Conservation (phyloP, 441 rosid genomes). For the Populus tomentosa region DNA sequence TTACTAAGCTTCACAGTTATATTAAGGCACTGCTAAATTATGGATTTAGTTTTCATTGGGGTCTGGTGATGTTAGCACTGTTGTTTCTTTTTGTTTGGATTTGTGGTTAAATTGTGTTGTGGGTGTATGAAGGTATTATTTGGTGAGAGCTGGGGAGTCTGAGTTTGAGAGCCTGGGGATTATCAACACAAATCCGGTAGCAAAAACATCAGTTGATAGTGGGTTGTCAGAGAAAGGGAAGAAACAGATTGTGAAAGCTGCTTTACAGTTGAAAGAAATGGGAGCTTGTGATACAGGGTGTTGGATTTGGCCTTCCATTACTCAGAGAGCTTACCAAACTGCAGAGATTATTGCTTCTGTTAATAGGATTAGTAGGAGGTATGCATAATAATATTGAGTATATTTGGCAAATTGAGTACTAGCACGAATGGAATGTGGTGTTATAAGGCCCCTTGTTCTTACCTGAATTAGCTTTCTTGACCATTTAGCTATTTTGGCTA, state of each 20-base stretch:
- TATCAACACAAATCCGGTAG: slow-evolving; percentile 84
- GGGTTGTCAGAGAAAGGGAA: slow-evolving; percentile 83
- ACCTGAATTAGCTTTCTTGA: not conserved
- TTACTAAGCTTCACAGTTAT: not conserved
- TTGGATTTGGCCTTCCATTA: slow-evolving; percentile 98
- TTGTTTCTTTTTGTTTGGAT: not conserved
- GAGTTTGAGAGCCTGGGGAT: slow-evolving; percentile 72
- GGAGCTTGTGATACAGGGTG: slow-evolving; percentile 77
- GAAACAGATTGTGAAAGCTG: slow-evolving; percentile 68
- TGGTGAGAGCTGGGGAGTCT: slow-evolving; percentile 92
- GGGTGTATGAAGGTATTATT: slow-evolving; percentile 49
- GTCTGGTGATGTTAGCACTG: not conserved
- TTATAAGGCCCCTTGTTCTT: not conserved
- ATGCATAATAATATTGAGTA: not conserved
- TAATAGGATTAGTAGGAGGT: slow-evolving; percentile 74
- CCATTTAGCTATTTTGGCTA: not conserved
- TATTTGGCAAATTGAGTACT: not conserved
- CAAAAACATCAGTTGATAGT: slow-evolving; percentile 79
- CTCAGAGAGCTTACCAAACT: slow-evolving; percentile 94
- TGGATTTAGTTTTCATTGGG: not conserved
- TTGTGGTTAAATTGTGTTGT: slow-evolving; percentile 3
- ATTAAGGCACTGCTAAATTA: not conserved
- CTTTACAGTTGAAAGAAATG: slow-evolving; percentile 59
- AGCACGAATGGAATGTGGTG: not conserved
- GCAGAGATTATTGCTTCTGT: slow-evolving; percentile 83